Conservation (phyloP, 148 eudicot genomes). For the Polygonum maritimum region DNA sequence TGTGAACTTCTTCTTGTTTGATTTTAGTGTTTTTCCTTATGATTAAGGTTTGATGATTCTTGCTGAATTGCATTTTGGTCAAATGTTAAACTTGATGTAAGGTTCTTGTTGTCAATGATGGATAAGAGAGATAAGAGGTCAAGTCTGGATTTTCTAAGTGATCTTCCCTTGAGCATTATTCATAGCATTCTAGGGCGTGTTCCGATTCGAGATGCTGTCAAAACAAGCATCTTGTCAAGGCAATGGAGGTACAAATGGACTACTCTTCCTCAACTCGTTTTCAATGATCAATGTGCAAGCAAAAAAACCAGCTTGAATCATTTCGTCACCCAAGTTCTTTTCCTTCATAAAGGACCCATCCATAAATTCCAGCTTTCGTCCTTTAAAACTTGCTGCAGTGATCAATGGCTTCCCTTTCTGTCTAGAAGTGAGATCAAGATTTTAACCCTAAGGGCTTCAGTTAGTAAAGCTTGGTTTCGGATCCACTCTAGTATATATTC, state of each 20-base stretch:
- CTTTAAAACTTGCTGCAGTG: conserved; percentile 34
- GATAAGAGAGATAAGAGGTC: not conserved
- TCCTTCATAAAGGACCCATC: conserved; percentile 64
- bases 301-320: conserved; percentile 31
- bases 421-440: conserved; percentile 36
- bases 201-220: conserved; percentile 31
- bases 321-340: conserved; percentile 15
- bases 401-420: too few species aligned
- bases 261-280: conserved; percentile 34
- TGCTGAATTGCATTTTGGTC: too few species aligned
- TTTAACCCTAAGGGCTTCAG: conserved; percentile 23
- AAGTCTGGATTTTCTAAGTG: too few species aligned
- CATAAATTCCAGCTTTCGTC: conserved; percentile 42
- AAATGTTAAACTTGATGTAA: too few species aligned
- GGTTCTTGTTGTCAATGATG: conserved; percentile 12
- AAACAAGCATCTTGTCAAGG: conserved; percentile 40
- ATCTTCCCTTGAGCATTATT: not conserved
- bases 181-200: too few species aligned
- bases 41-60: too few species aligned
- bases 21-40: too few species aligned
- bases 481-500: conserved; percentile 53
- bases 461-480: not conserved
- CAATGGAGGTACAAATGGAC: conserved; percentile 57
- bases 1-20: too few species aligned
- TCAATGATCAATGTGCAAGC: conserved; percentile 38